Conservation (phyloP, 371 early-diverging fungal species). For the Chytridium lagenaria region DNA sequence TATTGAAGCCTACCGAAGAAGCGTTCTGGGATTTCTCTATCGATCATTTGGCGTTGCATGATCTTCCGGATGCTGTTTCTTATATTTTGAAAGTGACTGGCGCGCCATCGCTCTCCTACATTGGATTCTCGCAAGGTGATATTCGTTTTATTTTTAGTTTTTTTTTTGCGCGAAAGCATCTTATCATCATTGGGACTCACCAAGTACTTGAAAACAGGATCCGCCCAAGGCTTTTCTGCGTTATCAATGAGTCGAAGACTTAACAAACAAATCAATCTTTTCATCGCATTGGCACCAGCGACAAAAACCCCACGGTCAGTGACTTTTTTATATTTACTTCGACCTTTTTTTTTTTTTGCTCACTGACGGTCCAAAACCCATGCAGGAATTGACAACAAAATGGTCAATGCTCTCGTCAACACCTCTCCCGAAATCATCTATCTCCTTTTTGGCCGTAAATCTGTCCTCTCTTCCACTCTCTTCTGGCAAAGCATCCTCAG, state of each 20-base stretch:
- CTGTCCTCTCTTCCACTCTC: slow-evolving; percentile 76
- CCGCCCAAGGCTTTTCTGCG: slow-evolving; percentile 90
- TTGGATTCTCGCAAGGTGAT: slow-evolving; percentile 93
- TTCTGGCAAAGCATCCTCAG: slow-evolving; percentile 86
- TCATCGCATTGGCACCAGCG: slow-evolving; percentile 92
- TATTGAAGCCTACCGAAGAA: slow-evolving; percentile 67
- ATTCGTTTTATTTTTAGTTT: no score
- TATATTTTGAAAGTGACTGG: slow-evolving; percentile 85
- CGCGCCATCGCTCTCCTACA: slow-evolving; percentile 79
- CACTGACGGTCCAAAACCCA: neutral
- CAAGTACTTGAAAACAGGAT: no score
- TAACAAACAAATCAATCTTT: slow-evolving; percentile 80
- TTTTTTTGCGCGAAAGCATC: no score
- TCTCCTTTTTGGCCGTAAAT: slow-evolving; percentile 87
- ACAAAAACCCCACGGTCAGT: slow-evolving; percentile 76
- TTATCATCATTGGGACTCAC: no score
- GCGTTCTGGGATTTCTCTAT: slow-evolving; percentile 94
- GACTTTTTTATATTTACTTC: neutral
- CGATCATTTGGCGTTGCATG: slow-evolving; percentile 87
- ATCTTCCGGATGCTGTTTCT: slow-evolving; percentile 82
- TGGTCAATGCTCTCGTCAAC: slow-evolving; percentile 83
- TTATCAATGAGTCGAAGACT: slow-evolving; percentile 80
- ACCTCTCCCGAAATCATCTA: slow-evolving; percentile 89
- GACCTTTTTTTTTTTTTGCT: neutral
- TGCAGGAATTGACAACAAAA: slow-evolving; percentile 75